These are phyloP conservation scores for Solanum clarkiae DNA, from an alignment of 257 asterid species.

Conservation along the genomic window DNA sequence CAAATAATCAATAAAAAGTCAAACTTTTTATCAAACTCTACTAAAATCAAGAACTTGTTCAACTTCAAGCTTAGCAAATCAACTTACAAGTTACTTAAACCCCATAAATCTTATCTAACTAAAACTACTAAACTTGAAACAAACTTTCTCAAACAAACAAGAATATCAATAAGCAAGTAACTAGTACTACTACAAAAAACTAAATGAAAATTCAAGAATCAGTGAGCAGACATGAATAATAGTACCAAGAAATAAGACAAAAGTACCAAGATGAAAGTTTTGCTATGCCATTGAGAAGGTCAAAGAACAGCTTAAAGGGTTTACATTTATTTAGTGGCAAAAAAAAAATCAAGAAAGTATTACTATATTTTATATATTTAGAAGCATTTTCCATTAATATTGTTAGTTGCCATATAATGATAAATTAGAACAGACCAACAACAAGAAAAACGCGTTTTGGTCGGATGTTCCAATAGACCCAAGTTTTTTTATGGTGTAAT, in stretches of 20 bases:
- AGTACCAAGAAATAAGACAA: background rate
- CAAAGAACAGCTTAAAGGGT: slow-evolving; percentile 8
- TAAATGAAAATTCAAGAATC: background rate
- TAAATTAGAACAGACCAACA: background rate
- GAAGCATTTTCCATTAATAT: background rate
- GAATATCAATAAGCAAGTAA: background rate
- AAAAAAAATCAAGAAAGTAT: background rate
- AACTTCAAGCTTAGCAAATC: background rate
- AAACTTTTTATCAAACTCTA: background rate
- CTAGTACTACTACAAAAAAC: background rate
- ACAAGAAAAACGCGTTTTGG: slow-evolving; percentile 20
- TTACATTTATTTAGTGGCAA: slow-evolving; percentile 2
- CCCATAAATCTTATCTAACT: background rate
- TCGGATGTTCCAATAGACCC: background rate
- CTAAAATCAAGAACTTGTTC: background rate
- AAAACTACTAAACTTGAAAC: background rate
- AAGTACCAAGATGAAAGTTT: background rate
- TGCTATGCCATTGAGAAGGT: slow-evolving; percentile 7
- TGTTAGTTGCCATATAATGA: background rate
- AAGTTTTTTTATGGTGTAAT: background rate
- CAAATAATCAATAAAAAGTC: background rate
- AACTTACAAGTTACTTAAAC: background rate
- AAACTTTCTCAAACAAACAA: background rate
- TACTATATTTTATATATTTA: background rate
- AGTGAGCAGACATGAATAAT: background rate